Conservation (phyloP, 495 filamentous ascomycete genomes). For the Lepraria neglecta region DNA sequence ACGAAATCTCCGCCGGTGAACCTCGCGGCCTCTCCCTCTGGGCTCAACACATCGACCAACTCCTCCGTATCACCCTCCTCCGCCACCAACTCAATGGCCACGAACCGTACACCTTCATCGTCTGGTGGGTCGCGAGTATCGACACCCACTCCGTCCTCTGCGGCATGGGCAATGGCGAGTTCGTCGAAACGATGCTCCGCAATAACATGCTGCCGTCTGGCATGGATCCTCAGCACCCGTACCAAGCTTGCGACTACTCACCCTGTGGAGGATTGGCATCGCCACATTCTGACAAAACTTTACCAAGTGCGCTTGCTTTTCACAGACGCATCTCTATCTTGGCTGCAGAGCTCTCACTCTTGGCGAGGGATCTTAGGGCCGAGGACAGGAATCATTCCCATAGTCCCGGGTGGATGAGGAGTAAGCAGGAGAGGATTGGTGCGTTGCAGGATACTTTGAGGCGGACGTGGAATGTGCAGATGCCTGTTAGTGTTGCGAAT, state of each 20-base stretch:
- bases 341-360: conserved; percentile 38
- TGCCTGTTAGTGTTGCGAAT: conserved; percentile 19
- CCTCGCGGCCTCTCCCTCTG: conserved; percentile 45
- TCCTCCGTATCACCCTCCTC: conserved; percentile 46
- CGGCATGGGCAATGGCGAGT: conserved; percentile 47
- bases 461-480: conserved; percentile 39
- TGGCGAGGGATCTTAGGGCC: conserved; percentile 37
- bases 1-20: conserved; percentile 49
- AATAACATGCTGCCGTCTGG: conserved; percentile 44
- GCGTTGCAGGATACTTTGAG: conserved; percentile 38
- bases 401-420: conserved; percentile 22
- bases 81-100: conserved; percentile 40
- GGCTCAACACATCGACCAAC: conserved; percentile 50
- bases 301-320: conserved; percentile 41
- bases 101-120: conserved; percentile 47
- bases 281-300: conserved; percentile 35
- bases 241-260: conserved; percentile 34
- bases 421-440: conserved; percentile 26
- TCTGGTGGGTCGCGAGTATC: conserved; percentile 52
- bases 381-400: conserved; percentile 22
- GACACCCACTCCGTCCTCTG: conserved; percentile 53
- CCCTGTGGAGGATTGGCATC: conserved; percentile 28
- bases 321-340: conserved; percentile 41
- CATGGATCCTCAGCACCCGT: conserved; percentile 21
- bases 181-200: conserved; percentile 43